phyloP scores from a whole-genome alignment of 2,329 filamentous ascomycete genomes.

The Celoporthe dispersa region DNA sequence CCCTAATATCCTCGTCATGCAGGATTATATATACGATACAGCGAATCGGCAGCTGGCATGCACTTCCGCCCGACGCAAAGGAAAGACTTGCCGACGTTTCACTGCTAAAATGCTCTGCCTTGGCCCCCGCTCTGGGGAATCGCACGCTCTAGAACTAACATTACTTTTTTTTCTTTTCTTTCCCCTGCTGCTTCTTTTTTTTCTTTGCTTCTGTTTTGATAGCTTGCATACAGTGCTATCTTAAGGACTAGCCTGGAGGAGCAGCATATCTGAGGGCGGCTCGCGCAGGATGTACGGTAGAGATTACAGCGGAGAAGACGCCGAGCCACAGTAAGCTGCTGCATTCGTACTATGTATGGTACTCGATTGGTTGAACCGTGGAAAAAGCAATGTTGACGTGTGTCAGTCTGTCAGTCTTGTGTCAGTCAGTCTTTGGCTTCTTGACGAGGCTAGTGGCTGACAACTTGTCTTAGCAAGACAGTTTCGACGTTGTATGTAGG shows the following conservation, averaged over 20 bases:
- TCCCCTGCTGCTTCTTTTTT: not conserved
- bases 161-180: not conserved
- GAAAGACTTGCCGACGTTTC: not conserved
- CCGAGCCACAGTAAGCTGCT: not conserved
- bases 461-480: not conserved
- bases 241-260: not conserved
- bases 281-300: not conserved
- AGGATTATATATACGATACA: not conserved
- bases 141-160: not conserved
- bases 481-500: not conserved
- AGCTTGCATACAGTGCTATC: conserved; percentile 2
- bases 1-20: not conserved
- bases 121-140: not conserved
- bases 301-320: not conserved
- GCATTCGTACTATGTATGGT: not conserved
- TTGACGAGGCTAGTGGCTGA: not conserved
- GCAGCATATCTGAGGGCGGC: not conserved
- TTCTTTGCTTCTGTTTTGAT: not conserved
- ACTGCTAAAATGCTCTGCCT: not conserved
- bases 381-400: not conserved
- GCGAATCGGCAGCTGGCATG: not conserved
- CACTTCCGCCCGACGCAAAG: not conserved
- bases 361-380: not conserved
- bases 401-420: not conserved
- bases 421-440: not conserved